These are phyloP conservation scores for Durotheca rogersii DNA, from an alignment of 495 filamentous ascomycete genomes.

Conservation along the genomic window DNA sequence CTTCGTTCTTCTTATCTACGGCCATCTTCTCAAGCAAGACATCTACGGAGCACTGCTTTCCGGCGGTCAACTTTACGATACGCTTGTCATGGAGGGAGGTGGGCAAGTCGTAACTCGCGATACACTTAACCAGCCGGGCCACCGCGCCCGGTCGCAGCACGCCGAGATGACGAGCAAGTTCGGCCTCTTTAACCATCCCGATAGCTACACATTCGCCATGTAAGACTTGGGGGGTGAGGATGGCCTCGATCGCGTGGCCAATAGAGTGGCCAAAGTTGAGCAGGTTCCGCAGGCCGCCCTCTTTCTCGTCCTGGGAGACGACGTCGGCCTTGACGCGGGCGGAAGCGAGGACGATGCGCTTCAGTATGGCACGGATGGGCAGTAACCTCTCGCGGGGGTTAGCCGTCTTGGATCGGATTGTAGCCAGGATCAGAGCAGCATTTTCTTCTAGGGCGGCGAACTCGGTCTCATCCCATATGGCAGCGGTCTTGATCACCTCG, in stretches of 20 bases:
- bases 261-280: slow-evolving; percentile 99
- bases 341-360: slow-evolving; percentile 83
- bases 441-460: slow-evolving; percentile 83
- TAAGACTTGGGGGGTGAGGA: slow-evolving; percentile 90
- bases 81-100: slow-evolving; percentile 81
- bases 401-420: slow-evolving; percentile 60
- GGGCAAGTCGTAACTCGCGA: slow-evolving; percentile 89
- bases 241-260: slow-evolving; percentile 93
- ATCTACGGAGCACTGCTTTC: slow-evolving; percentile 89
- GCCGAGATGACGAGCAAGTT: slow-evolving; percentile 86
- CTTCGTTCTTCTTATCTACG: slow-evolving; percentile 98
- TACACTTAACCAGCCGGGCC: slow-evolving; percentile 84
- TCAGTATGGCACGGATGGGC: slow-evolving; percentile 72
- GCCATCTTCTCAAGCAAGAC: slow-evolving; percentile 88
- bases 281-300: slow-evolving; percentile 91
- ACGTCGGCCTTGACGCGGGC: slow-evolving; percentile 90
- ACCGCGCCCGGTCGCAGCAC: slow-evolving; percentile 86
- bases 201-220: slow-evolving; percentile 96
- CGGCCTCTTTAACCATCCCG: slow-evolving; percentile 97
- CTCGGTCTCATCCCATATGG: slow-evolving; percentile 88
- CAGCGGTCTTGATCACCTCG: slow-evolving; percentile 97
- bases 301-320: slow-evolving; percentile 88
- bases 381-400: slow-evolving; percentile 57
- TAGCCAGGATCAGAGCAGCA: slow-evolving; percentile 69
- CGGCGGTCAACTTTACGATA: slow-evolving; percentile 81